These are phyloP conservation scores for Paramyrothecium roridum DNA, from an alignment of 2,329 filamentous ascomycete genomes.

Conservation along the genomic window DNA sequence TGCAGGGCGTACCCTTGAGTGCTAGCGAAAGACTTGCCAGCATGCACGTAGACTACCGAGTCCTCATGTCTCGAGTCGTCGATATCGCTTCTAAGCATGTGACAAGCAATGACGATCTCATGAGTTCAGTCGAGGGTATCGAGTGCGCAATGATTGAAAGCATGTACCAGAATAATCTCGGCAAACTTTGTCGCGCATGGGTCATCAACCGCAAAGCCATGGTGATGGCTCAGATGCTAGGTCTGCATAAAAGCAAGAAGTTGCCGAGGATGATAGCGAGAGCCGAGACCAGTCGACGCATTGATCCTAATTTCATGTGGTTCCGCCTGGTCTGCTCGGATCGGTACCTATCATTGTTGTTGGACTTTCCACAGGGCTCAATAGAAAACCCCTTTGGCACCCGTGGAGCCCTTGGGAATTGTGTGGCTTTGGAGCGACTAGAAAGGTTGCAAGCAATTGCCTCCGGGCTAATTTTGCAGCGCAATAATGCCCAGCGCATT, in stretches of 20 bases:
- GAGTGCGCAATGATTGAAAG: slow-evolving; percentile 48
- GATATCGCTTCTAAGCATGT: slow-evolving; percentile 30
- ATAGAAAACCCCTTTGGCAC: slow-evolving; percentile 32
- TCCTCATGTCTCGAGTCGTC: slow-evolving; percentile 19
- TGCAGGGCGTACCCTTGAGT: slow-evolving; percentile 25
- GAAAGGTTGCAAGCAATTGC: slow-evolving; percentile 40
- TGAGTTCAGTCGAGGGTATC: slow-evolving; percentile 42
- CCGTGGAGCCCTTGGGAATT: slow-evolving; percentile 20
- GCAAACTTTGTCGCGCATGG: slow-evolving; percentile 44
- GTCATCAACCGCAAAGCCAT: slow-evolving; percentile 40
- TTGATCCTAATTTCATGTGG: slow-evolving; percentile 29
- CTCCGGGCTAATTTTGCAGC: slow-evolving; percentile 40
- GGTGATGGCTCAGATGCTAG: slow-evolving; percentile 39
- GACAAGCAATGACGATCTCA: slow-evolving; percentile 42
- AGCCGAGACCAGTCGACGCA: slow-evolving; percentile 6
- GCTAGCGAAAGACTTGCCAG: slow-evolving; percentile 5
- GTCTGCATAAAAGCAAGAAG: slow-evolving; percentile 21
- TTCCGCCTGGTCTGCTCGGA: slow-evolving; percentile 41
- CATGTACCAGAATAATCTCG: slow-evolving; percentile 42
- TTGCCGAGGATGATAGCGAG: not conserved
- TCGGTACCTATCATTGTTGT: slow-evolving; percentile 43
- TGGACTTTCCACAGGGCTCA: slow-evolving; percentile 40
- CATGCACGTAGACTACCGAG: slow-evolving; percentile 8
- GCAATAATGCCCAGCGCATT: slow-evolving; percentile 28
- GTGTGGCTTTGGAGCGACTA: slow-evolving; percentile 36